Percentiles rank a stretch among this genome's conserved stretches.
Evolutionary conservation across 257 asterid species (phyloP).

Genomic region (Datura wrightii): DNA sequence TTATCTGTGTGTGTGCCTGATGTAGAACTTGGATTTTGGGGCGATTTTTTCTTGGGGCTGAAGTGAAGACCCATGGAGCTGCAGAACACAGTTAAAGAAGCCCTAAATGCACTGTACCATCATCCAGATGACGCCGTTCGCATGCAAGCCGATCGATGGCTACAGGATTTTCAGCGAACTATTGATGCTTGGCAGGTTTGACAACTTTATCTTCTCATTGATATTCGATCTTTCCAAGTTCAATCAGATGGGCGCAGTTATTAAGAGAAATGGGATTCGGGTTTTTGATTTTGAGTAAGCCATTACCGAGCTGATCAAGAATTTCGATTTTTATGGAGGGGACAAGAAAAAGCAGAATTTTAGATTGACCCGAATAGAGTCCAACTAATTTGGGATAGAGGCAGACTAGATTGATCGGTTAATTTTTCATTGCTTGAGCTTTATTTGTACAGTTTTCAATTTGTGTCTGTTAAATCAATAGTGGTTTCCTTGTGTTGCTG

Average conservation of each 20-base stretch:
- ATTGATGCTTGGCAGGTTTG: conserved; percentile 99
- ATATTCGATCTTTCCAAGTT: conserved; percentile 21
- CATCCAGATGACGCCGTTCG: conserved; percentile 95
- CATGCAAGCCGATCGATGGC: conserved; percentile 98
- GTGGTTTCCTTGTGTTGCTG: neutral
- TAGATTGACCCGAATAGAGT: neutral
- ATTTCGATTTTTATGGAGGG: neutral
- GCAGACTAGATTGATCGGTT: conserved; percentile 2
- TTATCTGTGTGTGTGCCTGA: neutral
- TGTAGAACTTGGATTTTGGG: conserved; percentile 35
- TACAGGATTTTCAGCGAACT: conserved; percentile 92
- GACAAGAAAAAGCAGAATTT: neutral
- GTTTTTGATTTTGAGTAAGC: conserved; percentile 12
- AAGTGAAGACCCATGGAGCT: conserved; percentile 69
- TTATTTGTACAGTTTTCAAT: neutral
- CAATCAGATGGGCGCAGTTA: neutral
- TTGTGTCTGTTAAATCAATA: neutral
- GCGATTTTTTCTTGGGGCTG: neutral
- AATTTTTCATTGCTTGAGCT: neutral
- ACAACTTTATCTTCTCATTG: neutral
- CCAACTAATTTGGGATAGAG: conserved; percentile 17
- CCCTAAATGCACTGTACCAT: conserved; percentile 97
- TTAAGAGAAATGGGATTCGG: conserved; percentile 5
- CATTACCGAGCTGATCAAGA: neutral
- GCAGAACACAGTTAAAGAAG: conserved; percentile 93